Conservation (phyloP, 805 yeast genomes). For the Blastobotrys parvus region DNA sequence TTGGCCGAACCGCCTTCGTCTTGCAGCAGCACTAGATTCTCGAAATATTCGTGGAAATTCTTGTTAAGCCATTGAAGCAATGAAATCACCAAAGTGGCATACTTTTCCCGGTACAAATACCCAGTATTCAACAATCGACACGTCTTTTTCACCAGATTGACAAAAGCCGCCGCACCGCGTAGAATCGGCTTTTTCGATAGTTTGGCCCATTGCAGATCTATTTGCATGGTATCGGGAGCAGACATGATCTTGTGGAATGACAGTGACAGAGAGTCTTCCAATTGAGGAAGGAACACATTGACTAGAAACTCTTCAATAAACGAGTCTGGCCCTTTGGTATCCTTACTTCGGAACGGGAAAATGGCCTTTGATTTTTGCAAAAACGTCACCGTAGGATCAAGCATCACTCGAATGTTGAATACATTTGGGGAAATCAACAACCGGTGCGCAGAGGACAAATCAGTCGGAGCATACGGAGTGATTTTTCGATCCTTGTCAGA, state of each 20-base stretch:
- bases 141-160: constrained; percentile 38
- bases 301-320: constrained; percentile 60
- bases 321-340: constrained; percentile 15
- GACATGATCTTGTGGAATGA: constrained; percentile 44
- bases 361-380: constrained; percentile 47
- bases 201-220: constrained; percentile 24
- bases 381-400: constrained; percentile 66
- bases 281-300: constrained; percentile 51
- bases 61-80: constrained; percentile 18
- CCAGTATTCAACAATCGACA: constrained; percentile 55
- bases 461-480: constrained; percentile 49
- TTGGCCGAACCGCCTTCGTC: constrained; percentile 10
- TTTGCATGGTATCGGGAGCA: constrained; percentile 31
- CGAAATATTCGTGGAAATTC: constrained; percentile 11
- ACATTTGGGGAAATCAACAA: constrained; percentile 61
- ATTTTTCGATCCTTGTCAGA: background rate
- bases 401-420: constrained; percentile 69
- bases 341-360: constrained; percentile 24
- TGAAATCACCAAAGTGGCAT: constrained; percentile 32
- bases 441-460: constrained; percentile 50
- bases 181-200: constrained; percentile 27
- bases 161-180: constrained; percentile 39
- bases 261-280: constrained; percentile 46
- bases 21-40: constrained; percentile 12
- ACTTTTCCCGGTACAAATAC: constrained; percentile 46